Evolutionary conservation across 257 asterid species (phyloP).

Genomic region (Petrea volubilis): DNA sequence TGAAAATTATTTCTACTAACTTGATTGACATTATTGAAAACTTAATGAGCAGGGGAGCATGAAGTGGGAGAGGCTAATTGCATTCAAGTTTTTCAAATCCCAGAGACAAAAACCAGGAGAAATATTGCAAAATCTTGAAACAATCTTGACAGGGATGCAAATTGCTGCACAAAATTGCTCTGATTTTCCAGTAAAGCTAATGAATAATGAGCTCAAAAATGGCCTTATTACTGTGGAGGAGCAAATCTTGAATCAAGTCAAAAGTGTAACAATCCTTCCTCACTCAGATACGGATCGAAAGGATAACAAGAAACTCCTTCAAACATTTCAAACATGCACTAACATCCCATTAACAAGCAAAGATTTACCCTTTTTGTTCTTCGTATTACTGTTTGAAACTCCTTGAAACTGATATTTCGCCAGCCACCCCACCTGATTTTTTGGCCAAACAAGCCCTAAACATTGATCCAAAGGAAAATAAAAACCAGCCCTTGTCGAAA

Average conservation of each 20-base stretch:
- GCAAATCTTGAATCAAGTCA: constrained; percentile 44
- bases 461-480: constrained; percentile 5
- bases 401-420: constrained; percentile 36
- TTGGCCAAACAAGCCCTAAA: no score
- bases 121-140: constrained; percentile 47
- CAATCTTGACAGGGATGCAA: constrained; percentile 74
- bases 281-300: no score
- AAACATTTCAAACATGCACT: constrained; percentile 56
- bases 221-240: no score
- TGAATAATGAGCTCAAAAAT: no score
- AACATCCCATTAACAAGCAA: constrained; percentile 29
- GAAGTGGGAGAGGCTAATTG: constrained; percentile 72
- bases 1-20: no score
- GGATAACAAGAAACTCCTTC: constrained; percentile 38
- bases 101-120: constrained; percentile 57
- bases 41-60: constrained; percentile 63
- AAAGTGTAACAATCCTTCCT: constrained; percentile 46
- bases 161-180: constrained; percentile 47
- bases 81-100: constrained; percentile 48
- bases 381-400: constrained; percentile 70
- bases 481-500: constrained; percentile 7
- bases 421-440: neutral
- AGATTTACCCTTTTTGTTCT: constrained; percentile 61
- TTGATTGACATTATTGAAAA: neutral
- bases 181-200: constrained; percentile 34